A percentile compares a stretch with the other conserved stretches of the same genome.
These are phyloP conservation scores for Letharia lupina DNA, from an alignment of 495 filamentous ascomycete species.

Conservation along the genomic window DNA sequence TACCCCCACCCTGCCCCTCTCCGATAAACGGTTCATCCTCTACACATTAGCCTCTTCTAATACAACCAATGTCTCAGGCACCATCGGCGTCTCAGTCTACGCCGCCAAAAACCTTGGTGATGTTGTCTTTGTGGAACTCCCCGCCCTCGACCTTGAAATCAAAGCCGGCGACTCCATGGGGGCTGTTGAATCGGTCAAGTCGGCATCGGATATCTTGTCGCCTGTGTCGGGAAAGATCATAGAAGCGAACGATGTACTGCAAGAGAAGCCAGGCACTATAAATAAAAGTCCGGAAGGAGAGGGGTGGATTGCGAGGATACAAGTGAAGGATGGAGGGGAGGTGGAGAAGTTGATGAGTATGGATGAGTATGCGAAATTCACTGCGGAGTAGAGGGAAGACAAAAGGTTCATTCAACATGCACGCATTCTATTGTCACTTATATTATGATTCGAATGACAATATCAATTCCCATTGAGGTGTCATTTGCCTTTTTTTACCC, in stretches of 20 bases:
- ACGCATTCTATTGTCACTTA: background rate
- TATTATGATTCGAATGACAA: background rate
- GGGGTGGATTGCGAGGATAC: slow-evolving; percentile 87
- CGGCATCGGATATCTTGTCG: slow-evolving; percentile 88
- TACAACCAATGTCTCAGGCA: slow-evolving; percentile 38
- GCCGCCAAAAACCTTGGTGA: slow-evolving; percentile 87
- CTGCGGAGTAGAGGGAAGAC: slow-evolving; percentile 38
- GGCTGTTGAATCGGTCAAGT: slow-evolving; percentile 96
- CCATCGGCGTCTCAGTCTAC: slow-evolving; percentile 83
- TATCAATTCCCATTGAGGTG: background rate
- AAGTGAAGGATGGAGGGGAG: slow-evolving; percentile 60
- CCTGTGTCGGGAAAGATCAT: slow-evolving; percentile 71
- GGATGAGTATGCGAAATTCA: slow-evolving; percentile 64
- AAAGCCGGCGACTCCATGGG: slow-evolving; percentile 66
- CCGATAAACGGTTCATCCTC: background rate
- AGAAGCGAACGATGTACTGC: slow-evolving; percentile 59
- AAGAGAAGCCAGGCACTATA: slow-evolving; percentile 76
- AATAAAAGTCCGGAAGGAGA: slow-evolving; percentile 79
- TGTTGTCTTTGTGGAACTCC: slow-evolving; percentile 93
- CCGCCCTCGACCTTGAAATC: slow-evolving; percentile 57
- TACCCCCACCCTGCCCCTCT: slow-evolving; percentile 17
- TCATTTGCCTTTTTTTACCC: background rate
- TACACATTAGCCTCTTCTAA: background rate
- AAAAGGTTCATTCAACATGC: background rate
- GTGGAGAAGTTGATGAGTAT: slow-evolving; percentile 64